Conservation (phyloP, 106 monocot species). For the Acorus gramineus region DNA sequence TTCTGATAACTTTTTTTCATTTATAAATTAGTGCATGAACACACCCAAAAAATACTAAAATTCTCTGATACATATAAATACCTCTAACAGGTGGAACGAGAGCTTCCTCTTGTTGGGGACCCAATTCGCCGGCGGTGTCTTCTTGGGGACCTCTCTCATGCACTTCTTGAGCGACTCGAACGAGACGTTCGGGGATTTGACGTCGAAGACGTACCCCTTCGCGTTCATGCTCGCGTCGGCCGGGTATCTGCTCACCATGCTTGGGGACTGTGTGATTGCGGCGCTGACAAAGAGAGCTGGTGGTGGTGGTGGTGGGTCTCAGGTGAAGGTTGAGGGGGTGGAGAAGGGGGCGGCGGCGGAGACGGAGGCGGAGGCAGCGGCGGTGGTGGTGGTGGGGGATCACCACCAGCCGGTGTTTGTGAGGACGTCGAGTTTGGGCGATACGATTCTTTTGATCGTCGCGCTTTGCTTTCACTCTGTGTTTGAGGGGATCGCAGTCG, state of each 20-base stretch:
- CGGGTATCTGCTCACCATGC: slow-evolving; percentile 55
- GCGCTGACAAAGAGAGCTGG: slow-evolving; percentile 4
- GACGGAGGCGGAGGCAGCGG: slow-evolving; percentile 2
- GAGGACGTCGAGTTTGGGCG: slow-evolving; percentile 34
- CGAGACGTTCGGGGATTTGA: slow-evolving; percentile 22
- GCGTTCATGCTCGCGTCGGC: slow-evolving; percentile 49
- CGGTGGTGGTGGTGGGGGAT: background rate
- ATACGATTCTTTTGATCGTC: slow-evolving; percentile 44
- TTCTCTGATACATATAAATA: too few relatives aligned
- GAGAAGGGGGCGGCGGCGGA: background rate
- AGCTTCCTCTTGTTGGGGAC: slow-evolving; percentile 59
- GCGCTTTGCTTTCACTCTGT: slow-evolving; percentile 71
- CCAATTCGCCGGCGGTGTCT: slow-evolving; percentile 67
- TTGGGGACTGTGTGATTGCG: slow-evolving; percentile 24
- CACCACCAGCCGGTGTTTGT: slow-evolving; percentile 17
- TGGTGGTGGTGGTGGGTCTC: slow-evolving; percentile 1
- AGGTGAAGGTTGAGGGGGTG: background rate
- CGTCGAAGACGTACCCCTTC: slow-evolving; percentile 42
- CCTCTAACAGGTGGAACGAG: slow-evolving; percentile 40
- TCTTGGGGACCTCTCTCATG: slow-evolving; percentile 54
- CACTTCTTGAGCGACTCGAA: slow-evolving; percentile 57
- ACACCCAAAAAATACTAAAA: too few relatives aligned
- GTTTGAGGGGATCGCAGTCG: slow-evolving; percentile 67
- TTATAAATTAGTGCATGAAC: too few relatives aligned
- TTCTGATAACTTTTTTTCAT: too few relatives aligned